Evolutionary conservation across 2,329 filamentous ascomycete genomes (phyloP).

Genomic region (Aschersonia sp.): DNA sequence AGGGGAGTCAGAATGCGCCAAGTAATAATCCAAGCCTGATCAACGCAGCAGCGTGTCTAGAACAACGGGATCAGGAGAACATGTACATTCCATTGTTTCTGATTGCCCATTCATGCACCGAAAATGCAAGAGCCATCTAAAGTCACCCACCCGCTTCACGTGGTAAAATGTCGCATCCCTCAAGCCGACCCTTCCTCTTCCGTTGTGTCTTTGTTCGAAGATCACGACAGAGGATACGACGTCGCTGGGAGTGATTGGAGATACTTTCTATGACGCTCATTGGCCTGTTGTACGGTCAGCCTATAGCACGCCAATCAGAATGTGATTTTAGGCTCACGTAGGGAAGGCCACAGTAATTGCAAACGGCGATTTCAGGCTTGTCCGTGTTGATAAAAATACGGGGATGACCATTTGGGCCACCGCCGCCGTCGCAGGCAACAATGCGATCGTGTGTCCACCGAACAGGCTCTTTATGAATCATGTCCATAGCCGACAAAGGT

Average conservation of each 20-base stretch:
- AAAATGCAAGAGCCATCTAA: not conserved
- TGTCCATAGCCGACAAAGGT: slow-evolving; percentile 78
- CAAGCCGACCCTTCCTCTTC: too few relatives aligned
- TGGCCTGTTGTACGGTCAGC: slow-evolving; percentile 42
- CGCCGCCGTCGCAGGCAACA: slow-evolving; percentile 84
- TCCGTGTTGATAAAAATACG: slow-evolving; percentile 95
- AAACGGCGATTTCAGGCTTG: slow-evolving; percentile 83
- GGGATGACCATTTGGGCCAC: slow-evolving; percentile 80
- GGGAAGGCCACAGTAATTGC: slow-evolving; percentile 86
- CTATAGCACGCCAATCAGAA: not conserved
- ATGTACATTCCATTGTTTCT: too few relatives aligned
- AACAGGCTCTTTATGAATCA: slow-evolving; percentile 93
- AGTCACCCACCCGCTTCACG: too few relatives aligned
- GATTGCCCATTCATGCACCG: too few relatives aligned
- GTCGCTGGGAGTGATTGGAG: slow-evolving; percentile 70
- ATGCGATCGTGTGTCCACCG: slow-evolving; percentile 73
- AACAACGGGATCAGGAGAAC: too few relatives aligned
- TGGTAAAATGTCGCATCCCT: too few relatives aligned
- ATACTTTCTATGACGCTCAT: slow-evolving; percentile 75
- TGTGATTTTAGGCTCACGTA: slow-evolving; percentile 49
- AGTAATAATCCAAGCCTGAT: too few relatives aligned
- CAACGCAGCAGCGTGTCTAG: too few relatives aligned
- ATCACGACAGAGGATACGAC: slow-evolving; percentile 60
- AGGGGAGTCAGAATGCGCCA: too few relatives aligned
- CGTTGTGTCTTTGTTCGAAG: too few relatives aligned